Percentiles rank a stretch among this genome's conserved stretches.
Conservation (phyloP, 2,329 filamentous ascomycete genomes). For the Aureobasidium sp. region DNA sequence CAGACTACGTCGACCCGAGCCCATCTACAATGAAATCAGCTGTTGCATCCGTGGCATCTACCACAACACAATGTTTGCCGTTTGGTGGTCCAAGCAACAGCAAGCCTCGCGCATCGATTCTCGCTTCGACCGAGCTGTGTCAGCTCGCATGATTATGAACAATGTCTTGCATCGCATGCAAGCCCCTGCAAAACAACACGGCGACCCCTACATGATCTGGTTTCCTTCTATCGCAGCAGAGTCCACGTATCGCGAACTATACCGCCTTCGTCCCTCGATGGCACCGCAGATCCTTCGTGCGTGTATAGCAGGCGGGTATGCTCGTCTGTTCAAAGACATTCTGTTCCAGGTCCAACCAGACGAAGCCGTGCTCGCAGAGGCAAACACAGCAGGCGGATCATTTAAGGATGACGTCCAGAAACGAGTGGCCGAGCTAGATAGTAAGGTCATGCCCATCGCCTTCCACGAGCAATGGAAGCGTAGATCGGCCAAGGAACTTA, state of each 20-base stretch:
- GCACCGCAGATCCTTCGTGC: conserved; percentile 18
- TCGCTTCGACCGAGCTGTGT: conserved; percentile 18
- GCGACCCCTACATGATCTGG: conserved; percentile 21
- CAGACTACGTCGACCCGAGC: conserved; percentile 28
- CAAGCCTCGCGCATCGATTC: neutral
- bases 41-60: conserved; percentile 33
- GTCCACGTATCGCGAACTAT: conserved; percentile 17
- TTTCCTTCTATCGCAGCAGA: conserved; percentile 18
- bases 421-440: no score
- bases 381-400: no score
- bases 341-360: neutral
- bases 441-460: no score
- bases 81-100: conserved; percentile 26
- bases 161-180: conserved; percentile 22
- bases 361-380: neutral
- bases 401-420: no score
- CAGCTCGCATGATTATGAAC: conserved; percentile 29
- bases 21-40: conserved; percentile 23
- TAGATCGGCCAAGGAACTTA: no score
- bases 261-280: conserved; percentile 17
- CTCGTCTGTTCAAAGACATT: conserved; percentile 18
- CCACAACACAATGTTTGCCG: conserved; percentile 33
- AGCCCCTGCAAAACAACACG: neutral
- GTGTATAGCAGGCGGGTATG: conserved; percentile 19
- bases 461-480: no score